Evolutionary conservation across 2,329 filamentous ascomycete species (phyloP).

Genomic region (Ascochyta clinopodiicola): DNA sequence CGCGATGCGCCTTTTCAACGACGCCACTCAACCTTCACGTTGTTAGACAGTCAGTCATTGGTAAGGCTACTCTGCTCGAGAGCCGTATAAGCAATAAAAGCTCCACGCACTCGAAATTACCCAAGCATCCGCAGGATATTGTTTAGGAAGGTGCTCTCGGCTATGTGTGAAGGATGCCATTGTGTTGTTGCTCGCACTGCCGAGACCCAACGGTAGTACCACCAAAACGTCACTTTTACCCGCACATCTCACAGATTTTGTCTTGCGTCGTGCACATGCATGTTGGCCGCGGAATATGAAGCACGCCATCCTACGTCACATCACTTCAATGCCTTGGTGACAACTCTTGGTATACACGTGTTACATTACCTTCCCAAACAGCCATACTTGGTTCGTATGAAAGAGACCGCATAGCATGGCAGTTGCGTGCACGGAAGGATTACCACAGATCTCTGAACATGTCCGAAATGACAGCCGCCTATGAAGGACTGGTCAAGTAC

Average conservation of each 20-base stretch:
- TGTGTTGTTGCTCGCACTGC: constrained; percentile 8
- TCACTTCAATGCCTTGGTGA: constrained; percentile 1
- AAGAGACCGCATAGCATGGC: neutral
- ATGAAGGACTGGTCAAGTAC: constrained; percentile 22
- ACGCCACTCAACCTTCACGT: neutral
- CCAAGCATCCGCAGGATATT: neutral
- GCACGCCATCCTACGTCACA: constrained; percentile 9
- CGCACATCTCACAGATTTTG: constrained; percentile 3
- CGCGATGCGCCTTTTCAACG: neutral
- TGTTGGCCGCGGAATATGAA: constrained; percentile 4
- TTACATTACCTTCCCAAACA: neutral
- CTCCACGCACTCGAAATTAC: neutral
- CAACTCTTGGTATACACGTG: constrained; percentile 1
- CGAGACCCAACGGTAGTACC: constrained; percentile 4
- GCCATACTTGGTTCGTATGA: neutral
- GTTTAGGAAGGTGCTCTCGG: constrained; percentile 5
- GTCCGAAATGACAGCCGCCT: constrained; percentile 16
- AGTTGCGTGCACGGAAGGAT: neutral
- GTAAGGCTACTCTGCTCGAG: neutral
- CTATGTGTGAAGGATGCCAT: constrained; percentile 2
- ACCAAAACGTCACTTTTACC: constrained; percentile 28
- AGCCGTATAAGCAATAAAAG: neutral
- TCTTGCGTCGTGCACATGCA: neutral
- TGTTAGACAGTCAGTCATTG: neutral
- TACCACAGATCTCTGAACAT: constrained; percentile 6